Conservation (phyloP, 1,284 basidiomycete genomes). For the Ganoderma multipileum region DNA sequence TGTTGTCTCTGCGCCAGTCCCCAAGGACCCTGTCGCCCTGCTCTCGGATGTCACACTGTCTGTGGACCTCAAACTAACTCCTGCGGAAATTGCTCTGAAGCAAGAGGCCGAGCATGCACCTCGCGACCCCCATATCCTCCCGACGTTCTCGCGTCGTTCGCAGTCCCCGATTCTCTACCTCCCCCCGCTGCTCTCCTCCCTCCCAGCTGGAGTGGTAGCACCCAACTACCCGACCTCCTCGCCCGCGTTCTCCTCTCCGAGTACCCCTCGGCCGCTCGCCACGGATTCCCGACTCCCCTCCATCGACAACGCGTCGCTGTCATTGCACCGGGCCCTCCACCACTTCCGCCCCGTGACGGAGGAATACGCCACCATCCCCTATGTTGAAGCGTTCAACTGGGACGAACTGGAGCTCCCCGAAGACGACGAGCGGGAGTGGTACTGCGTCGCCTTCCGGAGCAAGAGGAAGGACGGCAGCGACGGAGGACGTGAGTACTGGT, state of each 20-base stretch:
- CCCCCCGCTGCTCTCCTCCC: constrained; percentile 79
- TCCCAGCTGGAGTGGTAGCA: constrained; percentile 49
- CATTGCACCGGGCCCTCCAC: constrained; percentile 86
- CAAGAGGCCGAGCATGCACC: constrained; percentile 11
- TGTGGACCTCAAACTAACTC: background rate
- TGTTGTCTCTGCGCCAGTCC: constrained; percentile 8
- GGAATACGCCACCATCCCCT: constrained; percentile 70
- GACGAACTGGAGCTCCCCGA: constrained; percentile 67
- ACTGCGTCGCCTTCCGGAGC: constrained; percentile 89
- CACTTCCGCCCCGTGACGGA: constrained; percentile 68
- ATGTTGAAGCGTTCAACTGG: constrained; percentile 89
- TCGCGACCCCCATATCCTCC: constrained; percentile 67
- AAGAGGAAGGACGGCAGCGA: constrained; percentile 76
- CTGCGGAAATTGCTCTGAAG: constrained; percentile 17
- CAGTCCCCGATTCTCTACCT: constrained; percentile 72
- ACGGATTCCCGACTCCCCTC: constrained; percentile 82
- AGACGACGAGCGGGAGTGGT: constrained; percentile 85
- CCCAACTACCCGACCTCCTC: constrained; percentile 32
- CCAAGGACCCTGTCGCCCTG: background rate
- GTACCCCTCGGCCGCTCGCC: constrained; percentile 51
- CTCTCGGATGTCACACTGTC: background rate
- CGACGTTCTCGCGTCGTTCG: constrained; percentile 53
- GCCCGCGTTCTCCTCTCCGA: constrained; percentile 33
- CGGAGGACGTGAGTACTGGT: constrained; percentile 59
- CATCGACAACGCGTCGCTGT: constrained; percentile 85